phyloP scores from a whole-genome alignment of 2,329 filamentous ascomycete species.

The Monosporascus sp. region DNA sequence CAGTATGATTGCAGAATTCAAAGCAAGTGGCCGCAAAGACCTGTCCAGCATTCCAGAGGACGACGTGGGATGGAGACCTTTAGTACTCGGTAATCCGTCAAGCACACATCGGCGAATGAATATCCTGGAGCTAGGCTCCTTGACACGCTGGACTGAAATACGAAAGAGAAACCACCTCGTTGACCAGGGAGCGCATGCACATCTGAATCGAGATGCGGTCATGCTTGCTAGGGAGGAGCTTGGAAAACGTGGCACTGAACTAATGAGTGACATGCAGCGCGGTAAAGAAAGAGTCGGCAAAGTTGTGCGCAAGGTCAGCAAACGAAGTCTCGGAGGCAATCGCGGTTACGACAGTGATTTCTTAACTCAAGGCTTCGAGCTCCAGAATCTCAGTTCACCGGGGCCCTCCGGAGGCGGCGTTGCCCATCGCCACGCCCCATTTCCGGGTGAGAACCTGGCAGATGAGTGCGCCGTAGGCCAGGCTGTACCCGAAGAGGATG shows the following conservation, averaged over 20 bases:
- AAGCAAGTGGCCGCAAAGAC: slow-evolving; percentile 21
- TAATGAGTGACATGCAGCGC: slow-evolving; percentile 24
- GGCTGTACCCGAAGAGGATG: slow-evolving; percentile 30
- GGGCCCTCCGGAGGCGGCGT: slow-evolving; percentile 12
- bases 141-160: slow-evolving; percentile 71
- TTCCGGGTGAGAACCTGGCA: slow-evolving; percentile 20
- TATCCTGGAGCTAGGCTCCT: slow-evolving; percentile 61
- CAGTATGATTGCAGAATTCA: slow-evolving; percentile 31
- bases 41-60: slow-evolving; percentile 40
- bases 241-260: slow-evolving; percentile 18
- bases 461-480: slow-evolving; percentile 34
- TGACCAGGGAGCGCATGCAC: slow-evolving; percentile 34
- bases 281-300: slow-evolving; percentile 24
- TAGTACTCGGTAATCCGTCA: slow-evolving; percentile 67
- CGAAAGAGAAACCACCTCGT: slow-evolving; percentile 54
- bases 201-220: slow-evolving; percentile 31
- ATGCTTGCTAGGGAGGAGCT: slow-evolving; percentile 27
- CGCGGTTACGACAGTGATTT: slow-evolving; percentile 25
- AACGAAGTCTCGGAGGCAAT: slow-evolving; percentile 24
- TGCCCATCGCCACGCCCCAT: slow-evolving; percentile 14
- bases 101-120: slow-evolving; percentile 66
- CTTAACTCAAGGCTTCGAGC: slow-evolving; percentile 9
- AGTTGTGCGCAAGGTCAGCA: slow-evolving; percentile 30
- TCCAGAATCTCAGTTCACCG: slow-evolving; percentile 8
- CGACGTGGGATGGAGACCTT: slow-evolving; percentile 59